phyloP scores from a whole-genome alignment of 2,329 filamentous ascomycete species.

The Aspergillus clavatus region DNA sequence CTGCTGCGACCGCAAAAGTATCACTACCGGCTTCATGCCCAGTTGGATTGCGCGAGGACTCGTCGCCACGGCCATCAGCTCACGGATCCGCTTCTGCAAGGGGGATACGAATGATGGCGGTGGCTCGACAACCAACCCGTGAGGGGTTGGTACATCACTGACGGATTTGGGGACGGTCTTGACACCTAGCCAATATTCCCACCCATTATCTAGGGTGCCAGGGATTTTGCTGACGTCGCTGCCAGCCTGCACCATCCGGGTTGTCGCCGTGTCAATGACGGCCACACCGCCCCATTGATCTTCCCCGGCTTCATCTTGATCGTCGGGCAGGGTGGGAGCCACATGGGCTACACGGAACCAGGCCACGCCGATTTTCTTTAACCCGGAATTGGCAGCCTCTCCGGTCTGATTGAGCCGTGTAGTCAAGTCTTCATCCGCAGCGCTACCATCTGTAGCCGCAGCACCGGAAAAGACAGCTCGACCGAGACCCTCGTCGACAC shows the following conservation, averaged over 20 bases:
- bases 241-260: slow-evolving; percentile 87
- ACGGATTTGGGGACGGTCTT: slow-evolving; percentile 56
- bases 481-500: slow-evolving; percentile 80
- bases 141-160: slow-evolving; percentile 29
- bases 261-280: slow-evolving; percentile 77
- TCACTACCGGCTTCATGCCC: slow-evolving; percentile 79
- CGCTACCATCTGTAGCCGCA: slow-evolving; percentile 50
- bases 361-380: slow-evolving; percentile 60
- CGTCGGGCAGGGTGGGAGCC: slow-evolving; percentile 39
- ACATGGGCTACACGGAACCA: slow-evolving; percentile 92
- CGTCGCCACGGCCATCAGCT: slow-evolving; percentile 82
- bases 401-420: slow-evolving; percentile 35
- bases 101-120: slow-evolving; percentile 50
- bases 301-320: slow-evolving; percentile 57
- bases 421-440: slow-evolving; percentile 66
- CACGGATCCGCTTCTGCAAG: slow-evolving; percentile 67
- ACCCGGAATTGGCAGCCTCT: slow-evolving; percentile 18
- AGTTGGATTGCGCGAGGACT: slow-evolving; percentile 82
- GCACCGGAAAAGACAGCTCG: slow-evolving; percentile 70
- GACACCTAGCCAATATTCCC: slow-evolving; percentile 84
- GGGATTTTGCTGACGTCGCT: slow-evolving; percentile 79
- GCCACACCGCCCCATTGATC: slow-evolving; percentile 82
- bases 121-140: slow-evolving; percentile 34
- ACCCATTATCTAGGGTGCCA: slow-evolving; percentile 67
- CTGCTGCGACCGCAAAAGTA: slow-evolving; percentile 86